These are phyloP conservation scores for Colletotrichum sp. DNA, from an alignment of 2,329 filamentous ascomycete species.

Conservation along the genomic window DNA sequence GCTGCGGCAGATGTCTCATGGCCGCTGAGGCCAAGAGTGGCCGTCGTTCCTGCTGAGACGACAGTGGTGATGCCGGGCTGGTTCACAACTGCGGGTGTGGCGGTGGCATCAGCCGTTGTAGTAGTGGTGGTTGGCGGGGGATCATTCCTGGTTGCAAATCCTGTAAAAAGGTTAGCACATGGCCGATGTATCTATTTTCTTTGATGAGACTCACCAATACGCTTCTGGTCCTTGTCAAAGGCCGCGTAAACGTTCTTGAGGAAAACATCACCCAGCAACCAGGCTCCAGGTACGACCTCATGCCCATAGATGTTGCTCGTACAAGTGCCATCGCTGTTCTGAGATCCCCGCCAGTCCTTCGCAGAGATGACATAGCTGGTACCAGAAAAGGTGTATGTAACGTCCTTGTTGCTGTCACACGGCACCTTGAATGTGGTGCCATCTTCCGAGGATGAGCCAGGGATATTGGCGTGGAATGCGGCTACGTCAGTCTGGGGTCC, in stretches of 20 bases:
- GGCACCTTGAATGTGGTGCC: conserved; percentile 74
- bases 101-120: background rate
- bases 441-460: conserved; percentile 61
- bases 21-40: conserved; percentile 37
- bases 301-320: conserved; percentile 78
- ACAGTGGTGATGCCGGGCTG: background rate
- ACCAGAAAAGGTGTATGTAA: conserved; percentile 73
- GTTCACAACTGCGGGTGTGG: conserved; percentile 5
- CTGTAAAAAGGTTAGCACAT: conserved; percentile 25
- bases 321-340: conserved; percentile 52
- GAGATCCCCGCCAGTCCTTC: conserved; percentile 71
- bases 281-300: conserved; percentile 68
- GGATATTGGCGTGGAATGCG: conserved; percentile 68
- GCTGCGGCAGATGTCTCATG: conserved; percentile 34
- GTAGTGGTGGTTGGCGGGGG: conserved; percentile 16
- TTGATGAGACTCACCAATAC: conserved; percentile 58
- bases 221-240: conserved; percentile 75
- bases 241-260: conserved; percentile 89
- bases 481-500: conserved; percentile 71
- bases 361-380: conserved; percentile 69
- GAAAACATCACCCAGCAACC: conserved; percentile 87
- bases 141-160: conserved; percentile 40
- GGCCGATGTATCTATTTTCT: background rate
- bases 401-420: conserved; percentile 65
- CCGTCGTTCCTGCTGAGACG: conserved; percentile 15